Percentiles rank a stretch among this genome's conserved stretches.
Evolutionary conservation across 768 basidiomycete species (phyloP).

Genomic region (Boletus bicolor): DNA sequence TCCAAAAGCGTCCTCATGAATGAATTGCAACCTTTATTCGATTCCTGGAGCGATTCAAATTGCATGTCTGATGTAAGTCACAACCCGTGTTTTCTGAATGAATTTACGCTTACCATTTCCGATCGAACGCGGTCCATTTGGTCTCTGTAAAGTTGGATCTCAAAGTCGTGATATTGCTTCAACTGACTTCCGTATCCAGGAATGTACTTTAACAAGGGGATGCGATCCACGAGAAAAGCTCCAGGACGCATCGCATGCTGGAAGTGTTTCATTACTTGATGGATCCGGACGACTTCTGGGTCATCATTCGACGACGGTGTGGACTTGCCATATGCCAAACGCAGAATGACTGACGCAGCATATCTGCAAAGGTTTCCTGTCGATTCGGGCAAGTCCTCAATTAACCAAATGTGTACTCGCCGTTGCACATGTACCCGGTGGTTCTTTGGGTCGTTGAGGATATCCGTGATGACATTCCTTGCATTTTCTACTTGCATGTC

Average conservation of each 20-base stretch:
- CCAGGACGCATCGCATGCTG: constrained; percentile 31
- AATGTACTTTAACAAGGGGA: constrained; percentile 40
- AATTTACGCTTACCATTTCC: constrained; percentile 36
- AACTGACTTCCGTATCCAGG: constrained; percentile 57
- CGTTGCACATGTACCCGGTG: constrained; percentile 45
- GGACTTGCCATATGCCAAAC: constrained; percentile 25
- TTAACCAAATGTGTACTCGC: constrained; percentile 28
- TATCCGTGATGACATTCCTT: constrained; percentile 23
- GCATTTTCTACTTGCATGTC: constrained; percentile 40
- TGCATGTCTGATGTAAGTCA: background rate
- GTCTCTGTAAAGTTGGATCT: constrained; percentile 45
- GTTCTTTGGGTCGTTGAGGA: constrained; percentile 31
- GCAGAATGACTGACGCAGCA: constrained; percentile 22
- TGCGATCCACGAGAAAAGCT: constrained; percentile 32
- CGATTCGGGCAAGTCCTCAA: background rate
- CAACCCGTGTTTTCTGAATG: too few species aligned
- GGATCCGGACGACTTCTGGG: constrained; percentile 20
- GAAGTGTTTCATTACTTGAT: constrained; percentile 21
- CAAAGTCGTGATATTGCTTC: constrained; percentile 48
- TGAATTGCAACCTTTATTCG: constrained; percentile 16
- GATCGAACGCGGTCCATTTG: constrained; percentile 44
- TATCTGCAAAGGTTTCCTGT: constrained; percentile 16
- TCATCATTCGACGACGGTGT: constrained; percentile 21
- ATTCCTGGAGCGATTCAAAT: constrained; percentile 4
- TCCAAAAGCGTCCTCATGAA: constrained; percentile 55